Base-by-base conservation (phyloP, 441 rosid genomes). In the Jatropha multifida region DNA sequence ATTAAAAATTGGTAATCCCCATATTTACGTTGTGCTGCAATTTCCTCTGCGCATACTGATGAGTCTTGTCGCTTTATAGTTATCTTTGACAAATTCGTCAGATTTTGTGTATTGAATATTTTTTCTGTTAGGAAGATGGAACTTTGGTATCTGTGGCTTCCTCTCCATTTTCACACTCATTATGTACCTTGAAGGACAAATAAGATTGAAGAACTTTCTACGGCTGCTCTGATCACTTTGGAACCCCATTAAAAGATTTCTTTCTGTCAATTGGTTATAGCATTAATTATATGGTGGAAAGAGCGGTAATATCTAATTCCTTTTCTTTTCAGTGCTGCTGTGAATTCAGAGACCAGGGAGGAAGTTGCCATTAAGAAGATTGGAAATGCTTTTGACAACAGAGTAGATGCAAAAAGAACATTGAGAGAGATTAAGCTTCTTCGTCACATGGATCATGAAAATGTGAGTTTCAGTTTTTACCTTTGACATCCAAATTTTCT, bases 351-450 rank as follows among this genome's bases (percentile, higher is more conserved):
- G 87, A 96, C 98, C 0, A 87, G 85, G n/a, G 96, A 92, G 81
- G 96, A 92, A 78, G 97, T 96, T 20, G 99, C 98, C 58, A 94
- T 96, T 70, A 94, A 96, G 90, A 96, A 96, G 88, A 90, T 96
- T 52, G 97, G 99, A 67, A 96, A 96, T 80, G 98, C 98, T 15
- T 96, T 96, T 74, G 97, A 91, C 81, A 96, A 94, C 85, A 86
- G 86, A 77, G 89, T 94, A 65, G 98, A 94, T 78, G 98, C 99
- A 51, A 94, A 94, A 71, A 87, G 97, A 79, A 96, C 97, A 51
- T 77, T 96, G 77, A 80, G 97, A 80, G 98, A 96, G 87, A 92
- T 96, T 81, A 96, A 88, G 92, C 96, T 96, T 65, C 97, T 92
- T 51, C 89, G 87, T 68, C 99, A 96, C 78, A 91, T 96, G 99